Conservation (phyloP, 139 green algal species). For the Asterochloris sp. region DNA sequence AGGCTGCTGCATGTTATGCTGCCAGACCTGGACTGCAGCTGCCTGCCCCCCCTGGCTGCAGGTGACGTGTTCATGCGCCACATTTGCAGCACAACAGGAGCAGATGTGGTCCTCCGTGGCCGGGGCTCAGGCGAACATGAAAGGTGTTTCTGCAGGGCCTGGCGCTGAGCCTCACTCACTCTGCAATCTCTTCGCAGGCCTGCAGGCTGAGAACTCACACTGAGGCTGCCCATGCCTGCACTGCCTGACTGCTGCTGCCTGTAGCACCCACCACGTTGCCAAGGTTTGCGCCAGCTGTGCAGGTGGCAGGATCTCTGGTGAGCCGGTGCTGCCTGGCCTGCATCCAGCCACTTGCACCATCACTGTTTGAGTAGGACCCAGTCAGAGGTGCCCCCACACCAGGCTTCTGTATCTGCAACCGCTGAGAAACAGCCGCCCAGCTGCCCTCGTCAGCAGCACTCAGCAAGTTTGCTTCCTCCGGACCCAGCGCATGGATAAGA, state of each 20-base stretch:
- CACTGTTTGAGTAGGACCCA: too few relatives aligned
- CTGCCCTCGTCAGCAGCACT: too few relatives aligned
- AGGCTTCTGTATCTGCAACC: too few relatives aligned
- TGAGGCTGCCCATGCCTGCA: neutral
- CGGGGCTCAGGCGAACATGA: conserved; percentile 12
- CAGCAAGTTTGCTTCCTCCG: too few relatives aligned
- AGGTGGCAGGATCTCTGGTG: neutral
- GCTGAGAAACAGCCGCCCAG: too few relatives aligned
- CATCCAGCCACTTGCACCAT: too few relatives aligned
- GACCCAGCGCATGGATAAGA: too few relatives aligned
- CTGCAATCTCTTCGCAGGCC: neutral
- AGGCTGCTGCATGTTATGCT: neutral
- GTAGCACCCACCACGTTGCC: neutral
- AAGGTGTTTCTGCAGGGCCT: conserved; percentile 2
- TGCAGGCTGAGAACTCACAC: neutral
- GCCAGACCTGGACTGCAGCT: neutral
- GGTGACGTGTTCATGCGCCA: conserved; percentile 20
- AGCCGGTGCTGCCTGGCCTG: too few relatives aligned
- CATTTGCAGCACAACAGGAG: conserved; percentile 21
- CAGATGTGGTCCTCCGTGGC: conserved; percentile 15
- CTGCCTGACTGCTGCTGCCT: neutral
- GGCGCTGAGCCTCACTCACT: neutral
- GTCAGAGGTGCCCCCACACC: too few relatives aligned
- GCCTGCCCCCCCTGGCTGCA: neutral
- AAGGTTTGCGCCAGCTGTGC: neutral